Base-by-base conservation (phyloP, 2,329 filamentous ascomycete genomes). In the Fusarium domesticum region DNA sequence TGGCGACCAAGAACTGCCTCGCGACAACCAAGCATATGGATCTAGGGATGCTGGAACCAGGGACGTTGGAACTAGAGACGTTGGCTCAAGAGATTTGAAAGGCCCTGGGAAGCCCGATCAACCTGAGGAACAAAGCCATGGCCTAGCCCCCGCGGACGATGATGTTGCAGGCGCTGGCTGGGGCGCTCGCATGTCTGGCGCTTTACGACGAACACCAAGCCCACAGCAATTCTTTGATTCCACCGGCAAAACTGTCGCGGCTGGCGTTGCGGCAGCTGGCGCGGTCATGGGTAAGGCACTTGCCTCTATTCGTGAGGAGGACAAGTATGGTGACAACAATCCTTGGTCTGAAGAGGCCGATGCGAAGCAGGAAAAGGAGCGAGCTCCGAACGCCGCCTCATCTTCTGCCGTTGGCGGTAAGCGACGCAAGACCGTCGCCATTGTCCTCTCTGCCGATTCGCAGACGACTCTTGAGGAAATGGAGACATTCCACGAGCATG, bases 291-390 rank as follows among this genome's bases (percentile, higher is more conserved):
- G 89, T 33, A 89, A 85, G 50, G 90, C 89, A 18, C 73, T 96
- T 54, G 85, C 85, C 42, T 84, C 87, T 14, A 93, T 95, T 54
- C 80, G 87, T 43, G 88, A 96, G 64, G 90, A 95, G 62, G 87
- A 91, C 62, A 60, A 61, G 53, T 93, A 86, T 64, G 84, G 83
- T 52, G 92, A 96, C 65, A 89, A 93, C 68, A 87, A 89, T 64
- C 83, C 89, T 40, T 96, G 92, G 92, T 90, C 86, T 12, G 90
- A 96, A 66, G 91, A 96, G 70, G 88, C 85, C 17, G 85, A 88
- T 57, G 78, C 85, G 37, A 81, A 85, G 61, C 72, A 72, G 56
- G 71, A 76, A 42, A 72, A 72, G 56, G 71, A 76, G 42, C 72
- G 71, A 42, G 54, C 62, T 35, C 54, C 57, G 34, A 37, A 45